Percentiles rank a stretch among this genome's conserved stretches.
These are phyloP conservation scores for Hyaloscypha hepaticicola DNA, from an alignment of 495 filamentous ascomycete species.

Conservation along the genomic window DNA sequence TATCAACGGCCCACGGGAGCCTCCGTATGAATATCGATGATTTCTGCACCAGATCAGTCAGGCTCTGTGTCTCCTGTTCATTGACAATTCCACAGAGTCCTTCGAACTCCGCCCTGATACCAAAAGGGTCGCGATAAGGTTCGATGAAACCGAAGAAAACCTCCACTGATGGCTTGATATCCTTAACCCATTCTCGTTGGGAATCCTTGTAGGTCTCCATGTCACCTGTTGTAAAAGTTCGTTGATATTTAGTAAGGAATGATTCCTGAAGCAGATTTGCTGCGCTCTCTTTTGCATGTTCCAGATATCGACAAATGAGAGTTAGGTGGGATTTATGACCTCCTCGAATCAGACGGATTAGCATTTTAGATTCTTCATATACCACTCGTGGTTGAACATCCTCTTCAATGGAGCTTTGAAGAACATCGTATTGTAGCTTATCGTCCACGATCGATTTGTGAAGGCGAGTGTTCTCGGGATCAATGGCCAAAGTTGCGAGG, in stretches of 20 bases:
- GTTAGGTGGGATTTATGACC: slow-evolving; percentile 1
- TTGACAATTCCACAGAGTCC: slow-evolving; percentile 46
- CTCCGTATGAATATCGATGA: slow-evolving; percentile 36
- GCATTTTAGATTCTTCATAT: slow-evolving; percentile 2
- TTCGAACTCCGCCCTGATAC: slow-evolving; percentile 47
- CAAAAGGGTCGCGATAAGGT: slow-evolving; percentile 48
- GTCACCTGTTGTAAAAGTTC: slow-evolving; percentile 40
- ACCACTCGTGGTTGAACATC: slow-evolving; percentile 19
- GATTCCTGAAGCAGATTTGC: slow-evolving; percentile 36
- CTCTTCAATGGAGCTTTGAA: slow-evolving; percentile 10
- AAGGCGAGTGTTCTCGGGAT: slow-evolving; percentile 33
- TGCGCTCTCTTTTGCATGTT: slow-evolving; percentile 32
- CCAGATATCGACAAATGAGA: slow-evolving; percentile 3
- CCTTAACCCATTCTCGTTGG: slow-evolving; percentile 42
- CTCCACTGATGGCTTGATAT: slow-evolving; percentile 42
- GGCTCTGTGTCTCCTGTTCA: slow-evolving; percentile 36
- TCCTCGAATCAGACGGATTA: slow-evolving; percentile 4
- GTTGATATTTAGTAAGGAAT: slow-evolving; percentile 33
- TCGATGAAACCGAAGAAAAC: slow-evolving; percentile 50
- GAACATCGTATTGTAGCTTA: slow-evolving; percentile 6
- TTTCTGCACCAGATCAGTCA: slow-evolving; percentile 37
- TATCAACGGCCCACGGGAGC: slow-evolving; percentile 39
- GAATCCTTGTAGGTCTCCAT: slow-evolving; percentile 39
- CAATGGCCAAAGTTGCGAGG: slow-evolving; percentile 22
- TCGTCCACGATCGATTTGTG: slow-evolving; percentile 14